A percentile compares a stretch with the other conserved stretches of the same genome.
Conservation (phyloP, 176 grass and related monocot species). For the Ensete glaucum region DNA sequence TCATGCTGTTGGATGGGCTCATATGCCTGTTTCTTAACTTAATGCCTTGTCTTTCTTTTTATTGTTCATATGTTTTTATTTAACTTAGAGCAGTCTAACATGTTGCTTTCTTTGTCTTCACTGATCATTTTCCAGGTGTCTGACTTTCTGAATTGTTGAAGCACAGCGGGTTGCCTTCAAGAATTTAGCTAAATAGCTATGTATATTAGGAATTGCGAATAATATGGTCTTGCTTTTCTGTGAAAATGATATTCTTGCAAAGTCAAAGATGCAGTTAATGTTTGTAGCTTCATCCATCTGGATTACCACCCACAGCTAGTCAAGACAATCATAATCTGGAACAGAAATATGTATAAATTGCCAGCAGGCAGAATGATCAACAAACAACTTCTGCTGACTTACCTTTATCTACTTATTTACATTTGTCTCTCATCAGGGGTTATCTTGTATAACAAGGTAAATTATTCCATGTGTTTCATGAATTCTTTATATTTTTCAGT, state of each 20-base stretch:
- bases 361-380: slow-evolving; percentile 50
- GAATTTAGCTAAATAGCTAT: neutral
- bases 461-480: neutral
- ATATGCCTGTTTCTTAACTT: neutral
- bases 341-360: neutral
- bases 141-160: neutral
- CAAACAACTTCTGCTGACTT: slow-evolving; percentile 95
- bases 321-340: neutral
- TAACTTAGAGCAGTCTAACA: neutral
- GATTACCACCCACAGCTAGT: neutral
- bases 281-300: neutral
- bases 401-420: slow-evolving; percentile 93
- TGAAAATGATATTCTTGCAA: neutral
- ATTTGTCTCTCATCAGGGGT: slow-evolving; percentile 97
- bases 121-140: neutral
- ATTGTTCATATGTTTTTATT: neutral
- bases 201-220: neutral
- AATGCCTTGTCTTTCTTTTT: neutral
- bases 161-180: neutral
- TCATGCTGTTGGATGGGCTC: neutral
- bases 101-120: neutral
- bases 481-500: no score
- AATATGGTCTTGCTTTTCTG: neutral
- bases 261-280: neutral
- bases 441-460: slow-evolving; percentile 97